Evolutionary conservation across 352 stramenopile genomes (phyloP).

Genomic region (Globisporangium nodosum): DNA sequence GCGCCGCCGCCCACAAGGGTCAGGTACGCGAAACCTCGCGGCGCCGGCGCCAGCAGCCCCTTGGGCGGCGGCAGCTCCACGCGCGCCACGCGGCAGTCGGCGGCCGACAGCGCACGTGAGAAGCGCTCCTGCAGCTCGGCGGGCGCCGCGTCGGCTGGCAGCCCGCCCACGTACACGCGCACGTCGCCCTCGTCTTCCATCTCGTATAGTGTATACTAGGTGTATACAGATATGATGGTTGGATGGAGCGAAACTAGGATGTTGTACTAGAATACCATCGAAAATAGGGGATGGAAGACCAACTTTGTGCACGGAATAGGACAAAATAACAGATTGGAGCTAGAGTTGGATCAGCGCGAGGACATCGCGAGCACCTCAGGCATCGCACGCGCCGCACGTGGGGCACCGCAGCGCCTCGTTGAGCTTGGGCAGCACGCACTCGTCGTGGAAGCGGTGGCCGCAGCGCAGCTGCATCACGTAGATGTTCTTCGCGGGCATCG

Average conservation of each 20-base stretch:
- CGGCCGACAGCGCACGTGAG: constrained; percentile 31
- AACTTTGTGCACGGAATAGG: too few species aligned
- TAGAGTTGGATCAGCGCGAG: too few species aligned
- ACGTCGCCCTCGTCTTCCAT: constrained; percentile 7
- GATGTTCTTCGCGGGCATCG: constrained; percentile 17
- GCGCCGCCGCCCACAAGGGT: constrained; percentile 32
- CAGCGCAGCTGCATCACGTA: constrained; percentile 45
- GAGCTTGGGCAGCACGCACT: constrained; percentile 53
- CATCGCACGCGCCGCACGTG: constrained; percentile 24
- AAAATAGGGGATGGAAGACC: too few species aligned
- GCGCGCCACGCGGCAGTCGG: constrained; percentile 22
- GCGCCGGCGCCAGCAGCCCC: constrained; percentile 8
- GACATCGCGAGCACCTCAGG: neutral
- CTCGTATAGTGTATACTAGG: too few species aligned
- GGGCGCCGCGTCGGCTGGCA: constrained; percentile 37
- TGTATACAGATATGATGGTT: neutral
- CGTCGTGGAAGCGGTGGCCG: constrained; percentile 65
- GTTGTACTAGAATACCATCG: too few species aligned
- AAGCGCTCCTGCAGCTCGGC: constrained; percentile 64
- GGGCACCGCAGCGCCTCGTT: constrained; percentile 52
- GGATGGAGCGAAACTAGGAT: too few species aligned
- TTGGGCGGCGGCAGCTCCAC: constrained; percentile 42
- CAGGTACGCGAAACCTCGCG: constrained; percentile 59
- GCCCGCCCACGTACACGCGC: constrained; percentile 61
- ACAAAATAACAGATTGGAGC: too few species aligned